Percentiles rank a stretch among this genome's conserved stretches.
Conservation (phyloP, 179 eudicot genomes). For the Patellifolia procumbens region DNA sequence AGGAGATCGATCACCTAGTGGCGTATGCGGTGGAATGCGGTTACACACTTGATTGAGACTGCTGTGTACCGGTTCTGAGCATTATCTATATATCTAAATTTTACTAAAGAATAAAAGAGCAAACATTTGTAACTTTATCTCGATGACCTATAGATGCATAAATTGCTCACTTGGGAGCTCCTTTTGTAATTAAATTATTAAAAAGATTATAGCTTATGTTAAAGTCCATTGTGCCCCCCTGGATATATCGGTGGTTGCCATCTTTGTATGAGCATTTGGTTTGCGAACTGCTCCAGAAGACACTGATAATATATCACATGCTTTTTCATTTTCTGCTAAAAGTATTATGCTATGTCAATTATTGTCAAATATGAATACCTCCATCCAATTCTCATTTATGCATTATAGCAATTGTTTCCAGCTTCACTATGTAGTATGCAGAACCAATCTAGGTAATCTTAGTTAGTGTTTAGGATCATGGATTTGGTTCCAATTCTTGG, state of each 20-base stretch:
- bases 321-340: neutral
- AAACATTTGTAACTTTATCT: neutral
- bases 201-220: neutral
- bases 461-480: too few relatives aligned
- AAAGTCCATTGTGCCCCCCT: too few relatives aligned
- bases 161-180: neutral
- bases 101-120: neutral
- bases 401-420: neutral
- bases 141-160: neutral
- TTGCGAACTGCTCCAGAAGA: neutral
- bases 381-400: neutral
- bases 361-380: too few relatives aligned
- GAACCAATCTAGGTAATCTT: neutral
- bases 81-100: conserved; percentile 22
- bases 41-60: conserved; percentile 31
- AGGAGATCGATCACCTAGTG: conserved; percentile 37
- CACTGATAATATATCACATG: neutral
- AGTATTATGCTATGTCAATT: neutral
- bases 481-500: too few relatives aligned
- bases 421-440: neutral
- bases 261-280: neutral
- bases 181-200: neutral
- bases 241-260: neutral
- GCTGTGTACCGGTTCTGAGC: conserved; percentile 26
- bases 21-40: conserved; percentile 42